These are phyloP conservation scores for Melanogaster broomeanus DNA, from an alignment of 768 basidiomycete species.

Conservation along the genomic window DNA sequence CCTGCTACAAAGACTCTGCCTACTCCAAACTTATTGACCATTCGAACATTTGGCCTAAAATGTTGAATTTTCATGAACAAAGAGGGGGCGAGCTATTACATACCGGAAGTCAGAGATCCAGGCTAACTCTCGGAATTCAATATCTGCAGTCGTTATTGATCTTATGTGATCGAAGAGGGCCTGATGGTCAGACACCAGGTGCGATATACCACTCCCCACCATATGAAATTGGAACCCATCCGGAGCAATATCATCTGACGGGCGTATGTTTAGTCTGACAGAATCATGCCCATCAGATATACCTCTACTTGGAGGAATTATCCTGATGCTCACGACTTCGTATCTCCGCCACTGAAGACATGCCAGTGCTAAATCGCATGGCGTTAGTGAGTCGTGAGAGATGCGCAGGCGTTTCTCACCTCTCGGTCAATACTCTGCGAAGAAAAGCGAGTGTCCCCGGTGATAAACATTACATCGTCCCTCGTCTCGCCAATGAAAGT, in stretches of 20 bases:
- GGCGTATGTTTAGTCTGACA: background rate
- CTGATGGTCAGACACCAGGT: background rate
- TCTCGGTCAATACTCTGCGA: slow-evolving; percentile 10
- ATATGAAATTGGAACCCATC: slow-evolving; percentile 1
- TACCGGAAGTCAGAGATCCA: slow-evolving; percentile 7
- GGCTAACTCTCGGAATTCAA: slow-evolving; percentile 2
- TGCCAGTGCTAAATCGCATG: background rate
- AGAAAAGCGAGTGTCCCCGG: slow-evolving; percentile 38
- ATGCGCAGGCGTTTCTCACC: background rate
- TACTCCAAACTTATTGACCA: slow-evolving; percentile 10
- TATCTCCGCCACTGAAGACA: background rate
- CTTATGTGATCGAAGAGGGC: background rate
- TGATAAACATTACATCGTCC: slow-evolving; percentile 23
- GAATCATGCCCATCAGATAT: background rate
- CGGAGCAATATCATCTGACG: background rate
- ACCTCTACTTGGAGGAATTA: background rate
- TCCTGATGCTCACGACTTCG: background rate
- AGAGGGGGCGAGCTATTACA: background rate
- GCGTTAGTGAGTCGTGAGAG: background rate
- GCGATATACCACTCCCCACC: background rate
- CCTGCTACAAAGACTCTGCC: slow-evolving; percentile 18
- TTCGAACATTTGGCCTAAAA: slow-evolving; percentile 12
- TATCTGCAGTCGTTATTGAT: background rate
- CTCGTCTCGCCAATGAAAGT: slow-evolving; percentile 39
- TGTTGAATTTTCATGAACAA: background rate